Conservation (phyloP, 805 yeast species). For the Starmerella apicola region DNA sequence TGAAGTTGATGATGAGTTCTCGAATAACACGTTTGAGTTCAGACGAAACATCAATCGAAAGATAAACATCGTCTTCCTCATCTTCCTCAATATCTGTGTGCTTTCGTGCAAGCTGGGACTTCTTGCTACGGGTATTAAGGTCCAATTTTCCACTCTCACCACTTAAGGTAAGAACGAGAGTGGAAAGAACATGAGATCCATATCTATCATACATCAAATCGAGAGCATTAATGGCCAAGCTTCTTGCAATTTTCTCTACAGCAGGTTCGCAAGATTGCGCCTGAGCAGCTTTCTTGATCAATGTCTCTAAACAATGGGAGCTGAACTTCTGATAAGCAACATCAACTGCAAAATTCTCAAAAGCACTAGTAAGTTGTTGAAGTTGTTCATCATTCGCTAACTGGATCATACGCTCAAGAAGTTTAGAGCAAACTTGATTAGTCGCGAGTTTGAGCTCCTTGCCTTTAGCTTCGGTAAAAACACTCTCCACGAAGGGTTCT, state of each 20-base stretch:
- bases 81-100: slow-evolving; percentile 38
- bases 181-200: slow-evolving; percentile 76
- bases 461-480: slow-evolving; percentile 74
- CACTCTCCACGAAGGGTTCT: slow-evolving; percentile 56
- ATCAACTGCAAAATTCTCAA: slow-evolving; percentile 62
- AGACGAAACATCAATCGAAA: slow-evolving; percentile 22
- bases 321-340: slow-evolving; percentile 80
- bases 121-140: slow-evolving; percentile 69
- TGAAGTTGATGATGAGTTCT: slow-evolving; percentile 26
- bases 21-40: slow-evolving; percentile 25
- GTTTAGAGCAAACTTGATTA: slow-evolving; percentile 86
- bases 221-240: slow-evolving; percentile 46
- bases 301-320: slow-evolving; percentile 85
- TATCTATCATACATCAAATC: slow-evolving; percentile 62
- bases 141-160: too few relatives aligned
- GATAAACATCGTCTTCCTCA: slow-evolving; percentile 27
- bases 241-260: slow-evolving; percentile 52
- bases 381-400: slow-evolving; percentile 53
- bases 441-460: slow-evolving; percentile 87
- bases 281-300: slow-evolving; percentile 62
- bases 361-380: slow-evolving; percentile 50
- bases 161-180: slow-evolving; percentile 55
- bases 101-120: slow-evolving; percentile 75
- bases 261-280: slow-evolving; percentile 57
- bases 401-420: slow-evolving; percentile 75